Conservation (phyloP, 2,329 filamentous ascomycete species). For the Exophiala sp. region DNA sequence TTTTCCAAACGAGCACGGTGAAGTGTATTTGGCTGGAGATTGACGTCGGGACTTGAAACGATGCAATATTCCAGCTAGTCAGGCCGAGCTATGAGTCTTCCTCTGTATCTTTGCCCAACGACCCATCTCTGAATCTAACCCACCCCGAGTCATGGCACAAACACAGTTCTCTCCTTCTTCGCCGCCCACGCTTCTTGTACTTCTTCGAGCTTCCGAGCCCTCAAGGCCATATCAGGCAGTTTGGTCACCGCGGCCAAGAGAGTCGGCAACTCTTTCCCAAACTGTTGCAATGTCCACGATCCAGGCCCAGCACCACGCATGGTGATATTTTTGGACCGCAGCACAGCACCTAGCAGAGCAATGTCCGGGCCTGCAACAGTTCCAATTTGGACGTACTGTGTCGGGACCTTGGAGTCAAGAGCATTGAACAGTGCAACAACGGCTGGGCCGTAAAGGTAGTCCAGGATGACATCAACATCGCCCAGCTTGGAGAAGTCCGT, state of each 20-base stretch:
- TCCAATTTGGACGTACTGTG: conserved; percentile 56
- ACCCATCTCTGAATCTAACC: neutral
- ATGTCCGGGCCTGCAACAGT: conserved; percentile 41
- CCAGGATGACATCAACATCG: conserved; percentile 53
- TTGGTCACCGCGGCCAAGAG: conserved; percentile 21
- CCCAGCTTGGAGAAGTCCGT: conserved; percentile 43
- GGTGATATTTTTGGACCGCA: conserved; percentile 51
- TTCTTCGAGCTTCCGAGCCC: conserved; percentile 23
- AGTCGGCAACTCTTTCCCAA: conserved; percentile 29
- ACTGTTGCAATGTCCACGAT: conserved; percentile 38
- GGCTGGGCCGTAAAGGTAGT: conserved; percentile 55
- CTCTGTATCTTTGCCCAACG: neutral
- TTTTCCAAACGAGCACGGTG: conserved; percentile 41
- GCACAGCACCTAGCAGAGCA: conserved; percentile 40
- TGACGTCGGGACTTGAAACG: conserved; percentile 29
- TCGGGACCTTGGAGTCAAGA: conserved; percentile 40
- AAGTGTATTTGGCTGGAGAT: conserved; percentile 34
- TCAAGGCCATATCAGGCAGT: conserved; percentile 21
- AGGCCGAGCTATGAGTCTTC: neutral
- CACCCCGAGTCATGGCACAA: conserved; percentile 21
- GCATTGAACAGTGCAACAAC: conserved; percentile 41
- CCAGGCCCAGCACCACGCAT: conserved; percentile 48
- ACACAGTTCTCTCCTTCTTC: conserved; percentile 30
- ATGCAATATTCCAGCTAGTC: neutral
- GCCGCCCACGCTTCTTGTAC: conserved; percentile 31